Percentiles rank a stretch among this genome's conserved stretches.
These are phyloP conservation scores for Symbiodinium pilosum DNA, from an alignment of 73 alveolate species.

Conservation along the genomic window DNA sequence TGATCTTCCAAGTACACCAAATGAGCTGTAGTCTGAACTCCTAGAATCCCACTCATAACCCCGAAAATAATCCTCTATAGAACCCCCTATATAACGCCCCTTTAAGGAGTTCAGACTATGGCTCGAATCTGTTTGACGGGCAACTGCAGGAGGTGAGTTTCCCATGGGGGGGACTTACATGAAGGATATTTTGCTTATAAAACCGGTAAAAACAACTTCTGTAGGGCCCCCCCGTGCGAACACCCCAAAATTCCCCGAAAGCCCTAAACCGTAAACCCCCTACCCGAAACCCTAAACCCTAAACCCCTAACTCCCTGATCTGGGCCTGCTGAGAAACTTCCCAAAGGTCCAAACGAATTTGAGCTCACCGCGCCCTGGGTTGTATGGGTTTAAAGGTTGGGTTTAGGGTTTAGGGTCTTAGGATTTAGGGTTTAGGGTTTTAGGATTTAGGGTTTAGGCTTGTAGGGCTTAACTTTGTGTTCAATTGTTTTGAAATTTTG, in stretches of 20 bases:
- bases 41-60: too few relatives aligned
- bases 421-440: background rate
- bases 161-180: background rate
- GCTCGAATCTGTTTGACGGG: background rate
- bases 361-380: background rate
- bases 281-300: too few relatives aligned
- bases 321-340: slow-evolving; percentile 12
- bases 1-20: too few relatives aligned
- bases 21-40: too few relatives aligned
- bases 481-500: too few relatives aligned
- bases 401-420: background rate
- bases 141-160: background rate
- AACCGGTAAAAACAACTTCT: too few relatives aligned
- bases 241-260: background rate
- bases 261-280: background rate
- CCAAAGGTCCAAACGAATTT: background rate
- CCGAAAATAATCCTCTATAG: background rate
- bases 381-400: background rate
- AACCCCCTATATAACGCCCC: background rate
- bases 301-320: too few relatives aligned
- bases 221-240: too few relatives aligned
- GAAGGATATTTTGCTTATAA: too few relatives aligned
- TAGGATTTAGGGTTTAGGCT: background rate
- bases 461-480: background rate
- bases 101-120: background rate